These are phyloP conservation scores for Suhomyces chickasaworum DNA, from an alignment of 1,139 yeast genomes.

Conservation along the genomic window DNA sequence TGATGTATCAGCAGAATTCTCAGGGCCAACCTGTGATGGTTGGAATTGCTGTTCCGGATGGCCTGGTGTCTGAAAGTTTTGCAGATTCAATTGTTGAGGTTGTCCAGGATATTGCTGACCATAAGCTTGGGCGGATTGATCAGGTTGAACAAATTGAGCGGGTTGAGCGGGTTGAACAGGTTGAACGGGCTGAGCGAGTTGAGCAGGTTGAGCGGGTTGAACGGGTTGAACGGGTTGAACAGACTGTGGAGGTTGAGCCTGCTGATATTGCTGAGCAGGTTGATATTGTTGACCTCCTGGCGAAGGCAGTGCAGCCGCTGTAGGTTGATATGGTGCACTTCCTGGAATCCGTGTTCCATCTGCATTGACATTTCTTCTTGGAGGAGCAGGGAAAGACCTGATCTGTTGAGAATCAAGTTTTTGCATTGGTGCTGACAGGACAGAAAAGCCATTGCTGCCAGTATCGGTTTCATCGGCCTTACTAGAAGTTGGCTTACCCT, in stretches of 20 bases:
- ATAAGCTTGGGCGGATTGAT: neutral
- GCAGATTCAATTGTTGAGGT: neutral
- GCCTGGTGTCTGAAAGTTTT: neutral
- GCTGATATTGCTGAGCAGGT: neutral
- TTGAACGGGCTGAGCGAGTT: neutral
- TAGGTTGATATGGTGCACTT: conserved; percentile 13
- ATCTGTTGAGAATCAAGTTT: conserved; percentile 39
- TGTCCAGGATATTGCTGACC: conserved; percentile 3
- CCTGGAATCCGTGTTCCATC: conserved; percentile 11
- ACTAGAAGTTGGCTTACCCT: conserved; percentile 1
- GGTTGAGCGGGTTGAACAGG: conserved; percentile 1
- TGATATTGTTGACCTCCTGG: neutral
- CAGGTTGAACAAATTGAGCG: neutral
- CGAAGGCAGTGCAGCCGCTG: conserved; percentile 15
- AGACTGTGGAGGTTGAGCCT: conserved; percentile 12
- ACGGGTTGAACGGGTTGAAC: conserved; percentile 10
- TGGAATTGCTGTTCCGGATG: neutral
- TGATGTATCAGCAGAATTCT: neutral
- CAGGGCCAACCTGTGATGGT: neutral
- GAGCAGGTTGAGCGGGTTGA: neutral
- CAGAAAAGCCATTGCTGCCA: neutral
- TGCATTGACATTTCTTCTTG: conserved; percentile 31
- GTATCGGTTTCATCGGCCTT: conserved; percentile 6
- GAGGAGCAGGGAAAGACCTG: conserved; percentile 55
- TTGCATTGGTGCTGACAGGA: conserved; percentile 21